These are phyloP conservation scores for Colletotrichum eremochloae DNA, from an alignment of 2,329 filamentous ascomycete genomes.

Conservation along the genomic window DNA sequence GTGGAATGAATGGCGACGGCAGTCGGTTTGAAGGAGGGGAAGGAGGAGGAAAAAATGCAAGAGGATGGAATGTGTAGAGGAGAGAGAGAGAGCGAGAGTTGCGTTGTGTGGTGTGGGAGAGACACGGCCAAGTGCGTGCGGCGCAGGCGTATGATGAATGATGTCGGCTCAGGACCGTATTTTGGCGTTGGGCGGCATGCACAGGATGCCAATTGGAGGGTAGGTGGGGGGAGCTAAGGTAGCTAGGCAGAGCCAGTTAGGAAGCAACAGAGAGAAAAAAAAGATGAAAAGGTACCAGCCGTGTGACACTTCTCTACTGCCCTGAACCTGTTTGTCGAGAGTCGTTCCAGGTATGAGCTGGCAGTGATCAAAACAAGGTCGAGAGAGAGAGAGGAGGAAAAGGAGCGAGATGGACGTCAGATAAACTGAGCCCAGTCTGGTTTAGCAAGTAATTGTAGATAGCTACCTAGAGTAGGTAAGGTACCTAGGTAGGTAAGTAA, in stretches of 20 bases:
- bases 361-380: background rate
- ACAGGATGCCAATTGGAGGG: slow-evolving; percentile 22
- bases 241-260: background rate
- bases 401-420: background rate
- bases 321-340: slow-evolving; percentile 8
- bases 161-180: slow-evolving; percentile 27
- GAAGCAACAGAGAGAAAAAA: background rate
- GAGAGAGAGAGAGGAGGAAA: background rate
- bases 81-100: slow-evolving; percentile 17
- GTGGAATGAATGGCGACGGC: slow-evolving; percentile 39
- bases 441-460: too few species aligned
- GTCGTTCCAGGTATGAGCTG: slow-evolving; percentile 7
- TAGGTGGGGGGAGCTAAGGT: slow-evolving; percentile 8
- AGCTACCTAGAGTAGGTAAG: too few species aligned
- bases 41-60: slow-evolving; percentile 14
- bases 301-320: background rate
- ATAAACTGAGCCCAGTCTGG: background rate
- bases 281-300: slow-evolving; percentile 12
- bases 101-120: slow-evolving; percentile 15
- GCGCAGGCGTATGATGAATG: slow-evolving; percentile 33
- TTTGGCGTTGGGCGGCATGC: slow-evolving; percentile 18
- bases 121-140: slow-evolving; percentile 22
- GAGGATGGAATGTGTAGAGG: background rate
- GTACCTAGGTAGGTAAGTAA: too few species aligned
- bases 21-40: slow-evolving; percentile 14